phyloP scores from a whole-genome alignment of 2,329 filamentous ascomycete species.

The Neonectria faginata region DNA sequence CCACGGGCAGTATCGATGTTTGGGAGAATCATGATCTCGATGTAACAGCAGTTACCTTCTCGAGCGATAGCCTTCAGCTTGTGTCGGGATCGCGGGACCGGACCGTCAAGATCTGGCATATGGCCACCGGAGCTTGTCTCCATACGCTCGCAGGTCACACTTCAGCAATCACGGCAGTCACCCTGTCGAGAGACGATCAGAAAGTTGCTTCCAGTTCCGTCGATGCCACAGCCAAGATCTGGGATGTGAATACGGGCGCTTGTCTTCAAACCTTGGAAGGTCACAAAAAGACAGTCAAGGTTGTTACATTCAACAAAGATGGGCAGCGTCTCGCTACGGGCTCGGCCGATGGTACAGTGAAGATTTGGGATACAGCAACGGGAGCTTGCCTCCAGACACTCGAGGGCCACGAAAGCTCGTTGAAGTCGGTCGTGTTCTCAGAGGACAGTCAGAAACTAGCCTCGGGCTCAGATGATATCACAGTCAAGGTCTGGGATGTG shows the following conservation, averaged over 20 bases:
- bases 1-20: neutral
- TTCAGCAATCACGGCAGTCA: neutral
- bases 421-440: slow-evolving; percentile 27
- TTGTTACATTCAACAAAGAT: neutral
- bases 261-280: neutral
- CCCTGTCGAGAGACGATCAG: neutral
- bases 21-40: neutral
- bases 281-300: neutral
- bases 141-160: neutral
- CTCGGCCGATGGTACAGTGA: neutral
- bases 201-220: slow-evolving; percentile 1
- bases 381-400: neutral
- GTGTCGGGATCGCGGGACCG: neutral
- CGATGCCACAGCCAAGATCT: slow-evolving; percentile 15
- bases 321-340: neutral
- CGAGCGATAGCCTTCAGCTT: slow-evolving; percentile 3
- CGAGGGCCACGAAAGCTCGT: neutral
- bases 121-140: neutral
- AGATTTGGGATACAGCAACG: neutral
- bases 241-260: neutral
- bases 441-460: neutral
- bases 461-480: neutral
- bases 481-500: slow-evolving; percentile 27
- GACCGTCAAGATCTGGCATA: slow-evolving; percentile 19
- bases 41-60: slow-evolving; percentile 18